These are phyloP conservation scores for Cutaneotrichosporon mucoides DNA, from an alignment of 1,284 basidiomycete genomes.

Conservation along the genomic window DNA sequence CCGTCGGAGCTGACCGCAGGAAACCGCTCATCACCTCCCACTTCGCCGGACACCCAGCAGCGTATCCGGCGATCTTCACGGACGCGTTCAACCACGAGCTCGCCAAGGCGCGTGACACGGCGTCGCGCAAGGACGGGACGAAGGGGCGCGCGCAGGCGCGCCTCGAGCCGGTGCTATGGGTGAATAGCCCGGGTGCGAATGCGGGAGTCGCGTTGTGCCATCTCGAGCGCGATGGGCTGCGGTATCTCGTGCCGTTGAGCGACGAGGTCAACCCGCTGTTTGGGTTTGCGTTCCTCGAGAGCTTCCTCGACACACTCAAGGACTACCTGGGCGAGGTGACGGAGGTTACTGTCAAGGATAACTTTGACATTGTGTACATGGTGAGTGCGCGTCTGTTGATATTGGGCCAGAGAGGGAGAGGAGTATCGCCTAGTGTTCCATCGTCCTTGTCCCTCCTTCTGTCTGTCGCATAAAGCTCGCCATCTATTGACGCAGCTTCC, in stretches of 20 bases:
- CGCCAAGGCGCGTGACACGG: conserved; percentile 50
- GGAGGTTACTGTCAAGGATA: conserved; percentile 74
- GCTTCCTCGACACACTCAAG: conserved; percentile 73
- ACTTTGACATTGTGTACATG: conserved; percentile 95
- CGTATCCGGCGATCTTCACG: conserved; percentile 79
- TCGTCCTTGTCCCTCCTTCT: too few species aligned
- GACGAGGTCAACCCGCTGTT: conserved; percentile 76
- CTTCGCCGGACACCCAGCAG: conserved; percentile 71
- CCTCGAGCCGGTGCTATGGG: conserved; percentile 43
- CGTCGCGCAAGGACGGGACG: too few species aligned
- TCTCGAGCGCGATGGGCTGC: conserved; percentile 65
- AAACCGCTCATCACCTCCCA: conserved; percentile 86
- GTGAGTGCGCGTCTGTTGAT: conserved; percentile 48
- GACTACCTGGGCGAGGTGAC: conserved; percentile 80
- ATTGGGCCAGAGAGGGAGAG: background rate
- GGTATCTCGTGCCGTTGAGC: conserved; percentile 76
- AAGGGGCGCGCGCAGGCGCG: too few species aligned
- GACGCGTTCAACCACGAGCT: conserved; percentile 76
- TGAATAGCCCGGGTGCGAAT: conserved; percentile 31
- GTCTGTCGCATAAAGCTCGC: too few species aligned
- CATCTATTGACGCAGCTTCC: too few species aligned
- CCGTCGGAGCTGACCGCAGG: conserved; percentile 48
- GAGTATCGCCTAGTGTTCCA: too few species aligned
- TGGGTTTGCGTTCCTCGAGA: conserved; percentile 81
- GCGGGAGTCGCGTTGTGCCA: conserved; percentile 56